phyloP scores from a whole-genome alignment of 1,284 basidiomycete genomes.

The Papiliotrema fonsecae region DNA sequence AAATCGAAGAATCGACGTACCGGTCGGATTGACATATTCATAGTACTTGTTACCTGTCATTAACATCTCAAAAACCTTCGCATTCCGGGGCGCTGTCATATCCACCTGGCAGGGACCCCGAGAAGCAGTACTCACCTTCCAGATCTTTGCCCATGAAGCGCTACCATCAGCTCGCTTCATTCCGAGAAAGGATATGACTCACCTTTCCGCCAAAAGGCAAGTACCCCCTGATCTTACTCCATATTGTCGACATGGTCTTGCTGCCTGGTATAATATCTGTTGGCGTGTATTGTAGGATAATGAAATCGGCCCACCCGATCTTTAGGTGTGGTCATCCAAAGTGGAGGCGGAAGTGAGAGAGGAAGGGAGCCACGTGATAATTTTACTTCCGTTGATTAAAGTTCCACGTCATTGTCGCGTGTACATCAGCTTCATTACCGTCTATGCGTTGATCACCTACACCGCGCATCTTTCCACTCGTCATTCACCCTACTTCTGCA shows the following conservation, averaged over 20 bases:
- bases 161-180: constrained; percentile 1
- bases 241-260: background rate
- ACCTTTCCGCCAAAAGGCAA: constrained; percentile 6
- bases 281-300: background rate
- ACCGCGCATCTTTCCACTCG: too few relatives aligned
- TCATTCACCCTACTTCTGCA: too few relatives aligned
- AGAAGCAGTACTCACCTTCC: constrained; percentile 5
- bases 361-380: background rate
- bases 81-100: too few relatives aligned
- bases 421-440: too few relatives aligned
- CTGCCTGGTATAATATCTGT: background rate
- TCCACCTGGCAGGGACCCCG: too few relatives aligned
- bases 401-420: background rate
- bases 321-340: background rate
- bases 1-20: constrained; percentile 6
- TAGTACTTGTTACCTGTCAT: constrained; percentile 28
- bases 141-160: constrained; percentile 15
- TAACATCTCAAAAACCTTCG: background rate
- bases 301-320: background rate
- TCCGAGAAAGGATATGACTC: background rate
- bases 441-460: too few relatives aligned
- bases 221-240: background rate
- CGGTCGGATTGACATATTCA: constrained; percentile 23
- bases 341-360: background rate
- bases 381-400: background rate